Evolutionary conservation across 2,329 filamentous ascomycete species (phyloP), one percentile per base, ranked within the genome.

Genomic region (Verticillium longisporum): DNA sequence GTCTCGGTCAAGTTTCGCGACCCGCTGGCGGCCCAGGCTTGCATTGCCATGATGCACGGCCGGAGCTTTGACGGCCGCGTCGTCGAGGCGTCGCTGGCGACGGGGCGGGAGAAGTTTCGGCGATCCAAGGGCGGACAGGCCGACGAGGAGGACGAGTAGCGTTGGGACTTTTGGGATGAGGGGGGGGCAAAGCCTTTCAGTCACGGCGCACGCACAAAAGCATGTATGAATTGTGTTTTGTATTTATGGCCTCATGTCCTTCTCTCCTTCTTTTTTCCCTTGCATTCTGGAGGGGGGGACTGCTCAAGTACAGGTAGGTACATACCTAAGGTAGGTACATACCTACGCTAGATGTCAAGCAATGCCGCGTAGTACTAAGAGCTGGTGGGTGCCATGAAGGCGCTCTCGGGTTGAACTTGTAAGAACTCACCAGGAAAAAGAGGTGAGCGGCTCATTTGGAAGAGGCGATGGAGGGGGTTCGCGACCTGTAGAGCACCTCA

Each of bases 1-100:
- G 89, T 93, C 9, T 93, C 88, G 60, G 90, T 99, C 64, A 88
- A 89, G 68, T 99, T 97, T 77, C 79, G 81, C 60, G 86, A 89
- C 45, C 78, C 84, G 4, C 85, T 89, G 62, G 84, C 88, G 2
- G 94, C 93, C 2, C 79, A 79, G 61, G 86, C 84, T 9, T 97
- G 92, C 71, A 85, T 94, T 50, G 72, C 85, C 68, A 72, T 87
- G 55, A 93, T 96, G 88, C 80, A 92, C 67, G 92, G 92, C 0
- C 83, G 92, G n/a, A 85, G 80, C 63, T 97, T 96, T 71, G 89
- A 85, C 53, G 88, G 90, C 1, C 83, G 86, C 32, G 83, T 81
- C 31, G 87, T 97, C 4, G 80, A 87, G 67, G 92, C 92, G 13
- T 86, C 85, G 62, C 80, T 93, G 54, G 83, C 88, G 0, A 85